These are phyloP conservation scores for Jimgerdemannia lactiflua DNA, from an alignment of 192 early-diverging fungal species.

Conservation along the genomic window DNA sequence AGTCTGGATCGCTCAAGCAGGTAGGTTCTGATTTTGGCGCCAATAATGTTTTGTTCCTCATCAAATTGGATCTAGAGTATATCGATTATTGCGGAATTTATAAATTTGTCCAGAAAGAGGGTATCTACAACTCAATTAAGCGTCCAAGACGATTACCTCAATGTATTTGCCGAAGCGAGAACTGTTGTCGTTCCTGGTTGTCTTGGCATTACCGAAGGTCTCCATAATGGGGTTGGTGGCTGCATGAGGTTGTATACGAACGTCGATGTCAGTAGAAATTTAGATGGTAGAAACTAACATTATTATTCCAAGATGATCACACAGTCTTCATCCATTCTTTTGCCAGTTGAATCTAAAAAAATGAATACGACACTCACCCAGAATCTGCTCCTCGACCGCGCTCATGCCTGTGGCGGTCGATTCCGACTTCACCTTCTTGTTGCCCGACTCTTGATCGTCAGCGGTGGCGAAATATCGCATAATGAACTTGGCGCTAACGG, in stretches of 20 bases:
- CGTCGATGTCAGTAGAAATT: not conserved
- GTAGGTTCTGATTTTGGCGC: conserved; percentile 94
- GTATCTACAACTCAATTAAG: not conserved
- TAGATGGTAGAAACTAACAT: not conserved
- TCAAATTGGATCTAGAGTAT: conserved; percentile 77
- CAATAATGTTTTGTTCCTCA: conserved; percentile 79
- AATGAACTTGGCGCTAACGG: conserved; percentile 93
- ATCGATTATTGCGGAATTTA: not conserved
- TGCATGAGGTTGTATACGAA: conserved; percentile 9
- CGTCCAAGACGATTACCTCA: conserved; percentile 46
- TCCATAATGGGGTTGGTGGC: conserved; percentile 99
- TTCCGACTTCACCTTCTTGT: conserved; percentile 37
- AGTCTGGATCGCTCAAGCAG: conserved; percentile 94
- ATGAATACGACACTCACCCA: conserved; percentile 35
- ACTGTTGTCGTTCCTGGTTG: conserved; percentile 97
- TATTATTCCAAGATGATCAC: not conserved
- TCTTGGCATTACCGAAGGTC: conserved; percentile 99
- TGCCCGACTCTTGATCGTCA: conserved; percentile 59
- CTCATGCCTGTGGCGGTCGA: conserved; percentile 54
- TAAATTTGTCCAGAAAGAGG: not conserved
- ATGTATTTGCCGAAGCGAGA: conserved; percentile 99
- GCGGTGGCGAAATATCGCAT: conserved; percentile 96
- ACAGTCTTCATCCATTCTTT: too few relatives aligned
- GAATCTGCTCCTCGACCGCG: conserved; percentile 76
- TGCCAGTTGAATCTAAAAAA: too few relatives aligned